A percentile compares a stretch with the other conserved stretches of the same genome.
phyloP scores from a whole-genome alignment of 1,284 basidiomycete species.

The Papiliotrema fonsecae region DNA sequence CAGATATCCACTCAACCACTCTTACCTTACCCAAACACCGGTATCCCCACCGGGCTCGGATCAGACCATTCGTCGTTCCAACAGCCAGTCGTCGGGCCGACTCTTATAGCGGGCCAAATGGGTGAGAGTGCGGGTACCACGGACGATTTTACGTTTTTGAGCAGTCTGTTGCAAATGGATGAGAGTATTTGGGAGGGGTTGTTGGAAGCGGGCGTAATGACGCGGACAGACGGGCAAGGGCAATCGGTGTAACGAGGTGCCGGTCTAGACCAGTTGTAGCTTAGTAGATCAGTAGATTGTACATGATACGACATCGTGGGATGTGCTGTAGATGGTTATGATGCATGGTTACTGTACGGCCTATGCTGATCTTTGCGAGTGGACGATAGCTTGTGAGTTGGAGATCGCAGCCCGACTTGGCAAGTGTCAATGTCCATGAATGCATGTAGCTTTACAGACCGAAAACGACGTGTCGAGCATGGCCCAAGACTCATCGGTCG shows the following conservation, averaged over 20 bases:
- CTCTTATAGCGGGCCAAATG: background rate
- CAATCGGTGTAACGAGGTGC: background rate
- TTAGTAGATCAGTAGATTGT: no score
- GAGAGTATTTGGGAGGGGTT: conserved; percentile 10
- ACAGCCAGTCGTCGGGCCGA: no score
- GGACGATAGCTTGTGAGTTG: no score
- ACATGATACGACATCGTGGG: no score
- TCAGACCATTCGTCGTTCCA: no score
- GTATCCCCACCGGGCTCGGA: background rate
- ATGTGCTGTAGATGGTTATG: no score
- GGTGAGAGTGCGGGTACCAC: background rate
- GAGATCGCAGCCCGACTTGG: no score
- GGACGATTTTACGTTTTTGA: conserved; percentile 4
- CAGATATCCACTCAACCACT: no score
- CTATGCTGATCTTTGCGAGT: no score
- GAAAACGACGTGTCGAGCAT: background rate
- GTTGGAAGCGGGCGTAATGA: conserved; percentile 3
- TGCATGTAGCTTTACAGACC: background rate
- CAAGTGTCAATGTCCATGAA: conserved; percentile 3
- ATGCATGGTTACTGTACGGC: no score
- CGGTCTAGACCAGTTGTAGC: background rate
- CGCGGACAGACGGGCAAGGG: background rate
- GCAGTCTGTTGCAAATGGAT: conserved; percentile 9
- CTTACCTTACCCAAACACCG: background rate
- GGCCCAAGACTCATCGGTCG: background rate